Evolutionary conservation across 257 asterid species (phyloP).

Genomic region (Linaria vulgaris): DNA sequence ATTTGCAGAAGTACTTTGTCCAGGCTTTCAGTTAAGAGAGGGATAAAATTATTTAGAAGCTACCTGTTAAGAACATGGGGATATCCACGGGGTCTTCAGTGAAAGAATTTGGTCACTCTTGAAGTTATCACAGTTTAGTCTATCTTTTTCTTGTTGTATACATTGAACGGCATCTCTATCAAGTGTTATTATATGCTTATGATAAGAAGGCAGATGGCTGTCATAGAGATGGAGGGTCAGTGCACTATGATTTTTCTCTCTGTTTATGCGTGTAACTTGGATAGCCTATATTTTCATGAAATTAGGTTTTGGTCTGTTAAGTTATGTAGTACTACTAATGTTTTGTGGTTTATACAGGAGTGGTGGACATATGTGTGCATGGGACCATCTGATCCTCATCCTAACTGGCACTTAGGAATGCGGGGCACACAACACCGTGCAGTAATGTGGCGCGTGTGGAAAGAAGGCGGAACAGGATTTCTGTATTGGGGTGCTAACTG

Average conservation of each 20-base stretch:
- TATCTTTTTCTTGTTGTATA: not conserved
- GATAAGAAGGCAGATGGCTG: conserved; percentile 1
- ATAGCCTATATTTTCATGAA: conserved; percentile 7
- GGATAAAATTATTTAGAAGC: not conserved
- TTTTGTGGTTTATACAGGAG: conserved; percentile 50
- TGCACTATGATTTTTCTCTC: not conserved
- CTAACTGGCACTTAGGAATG: conserved; percentile 99
- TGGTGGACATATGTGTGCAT: conserved; percentile 99
- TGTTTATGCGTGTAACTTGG: not conserved
- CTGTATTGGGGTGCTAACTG: conserved; percentile 99
- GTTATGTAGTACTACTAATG: conserved; percentile 15
- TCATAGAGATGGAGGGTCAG: not conserved
- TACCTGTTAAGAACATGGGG: not conserved
- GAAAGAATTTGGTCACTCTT: not conserved
- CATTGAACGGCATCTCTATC: not conserved
- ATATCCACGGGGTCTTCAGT: not conserved
- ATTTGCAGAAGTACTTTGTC: conserved; percentile 20
- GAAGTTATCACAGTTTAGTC: not conserved
- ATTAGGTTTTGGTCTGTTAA: not conserved
- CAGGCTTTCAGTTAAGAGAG: conserved; percentile 12
- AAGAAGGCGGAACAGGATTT: conserved; percentile 97
- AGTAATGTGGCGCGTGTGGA: conserved; percentile 99
- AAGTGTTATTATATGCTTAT: not conserved
- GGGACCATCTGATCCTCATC: conserved; percentile 99
- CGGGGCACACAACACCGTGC: conserved; percentile 98